Conservation (phyloP, 805 yeast species). For the Candida endomychidarum region DNA sequence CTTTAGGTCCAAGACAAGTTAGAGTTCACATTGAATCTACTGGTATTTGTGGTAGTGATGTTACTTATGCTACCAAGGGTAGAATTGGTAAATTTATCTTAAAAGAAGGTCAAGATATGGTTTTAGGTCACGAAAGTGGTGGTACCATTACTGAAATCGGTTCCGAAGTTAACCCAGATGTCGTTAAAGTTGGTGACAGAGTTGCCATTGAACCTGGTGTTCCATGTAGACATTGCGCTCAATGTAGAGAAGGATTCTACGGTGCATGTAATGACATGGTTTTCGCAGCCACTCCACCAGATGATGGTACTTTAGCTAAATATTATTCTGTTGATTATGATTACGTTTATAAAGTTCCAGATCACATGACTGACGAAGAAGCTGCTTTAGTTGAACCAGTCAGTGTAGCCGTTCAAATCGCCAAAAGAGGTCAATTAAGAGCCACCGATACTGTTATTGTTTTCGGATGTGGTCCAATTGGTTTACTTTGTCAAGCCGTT, state of each 20-base stretch:
- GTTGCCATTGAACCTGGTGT: constrained; percentile 57
- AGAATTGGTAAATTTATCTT: constrained; percentile 31
- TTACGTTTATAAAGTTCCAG: constrained; percentile 23
- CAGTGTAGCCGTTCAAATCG: constrained; percentile 25
- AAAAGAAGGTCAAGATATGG: constrained; percentile 27
- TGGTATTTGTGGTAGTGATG: constrained; percentile 25
- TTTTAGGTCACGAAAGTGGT: constrained; percentile 47
- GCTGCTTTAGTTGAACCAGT: constrained; percentile 28
- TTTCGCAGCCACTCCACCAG: constrained; percentile 24
- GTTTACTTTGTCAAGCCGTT: constrained; percentile 22
- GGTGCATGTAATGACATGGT: constrained; percentile 21
- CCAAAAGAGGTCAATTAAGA: constrained; percentile 19
- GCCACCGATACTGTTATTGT: constrained; percentile 20
- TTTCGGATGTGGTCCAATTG: constrained; percentile 29
- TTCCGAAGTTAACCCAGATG: constrained; percentile 37
- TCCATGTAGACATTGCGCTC: constrained; percentile 41
- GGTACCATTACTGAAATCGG: constrained; percentile 52
- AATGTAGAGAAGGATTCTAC: constrained; percentile 22
- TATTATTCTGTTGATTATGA: constrained; percentile 18
- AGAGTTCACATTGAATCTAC: constrained; percentile 22
- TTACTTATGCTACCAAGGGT: constrained; percentile 23
- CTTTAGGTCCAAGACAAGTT: constrained; percentile 20
- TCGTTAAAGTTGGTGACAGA: constrained; percentile 44
- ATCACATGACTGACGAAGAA: constrained; percentile 22
- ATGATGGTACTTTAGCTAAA: constrained; percentile 20